Base-by-base conservation (phyloP, 176 grass and related monocot genomes). In the Coix lacrymajobi region DNA sequence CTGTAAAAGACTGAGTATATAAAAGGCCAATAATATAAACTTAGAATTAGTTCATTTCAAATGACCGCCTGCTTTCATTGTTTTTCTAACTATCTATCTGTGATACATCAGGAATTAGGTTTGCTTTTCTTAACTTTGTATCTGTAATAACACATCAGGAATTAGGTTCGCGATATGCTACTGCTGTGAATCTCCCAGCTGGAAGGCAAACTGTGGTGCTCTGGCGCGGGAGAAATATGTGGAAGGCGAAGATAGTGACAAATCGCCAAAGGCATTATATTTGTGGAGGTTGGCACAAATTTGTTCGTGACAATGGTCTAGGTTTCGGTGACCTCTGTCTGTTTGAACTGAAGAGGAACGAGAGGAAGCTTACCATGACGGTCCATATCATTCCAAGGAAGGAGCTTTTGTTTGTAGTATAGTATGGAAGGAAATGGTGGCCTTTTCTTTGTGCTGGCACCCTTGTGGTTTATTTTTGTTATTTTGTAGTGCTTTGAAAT, bases 261-360 rank as follows among this genome's bases (percentile, higher is more conserved):
- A 46, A 36, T 44, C 5, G 56, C 2, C 41, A 16, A 4, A 84
- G 86, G 14, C 16, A 46, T 48, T 33, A 66, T 15, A 75, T 88
- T 32, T 1, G 0, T 22, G 20, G 19, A 41, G 76, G 82, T 12
- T 94, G 83, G 89, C 0, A 28, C 6, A 38, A 81, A 29, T 94
- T 94, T 9, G 76, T 44, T 10, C 10, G 16, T 14, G 89, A 89
- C 51, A 94, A 91, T 52, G 66, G 12, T 26, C 71, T 94, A 19
- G 25, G 15, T 16, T n/a, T 84, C 0, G 92, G 83, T 4, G 86
- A 94, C 48, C 75, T 91, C 45, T 91, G 89, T 51, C 29, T 94
- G 7, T 89, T 91, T 0, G 89, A 94, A 36, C 83, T 89, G 56
- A 80, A 78, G 34, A 40, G 22, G 40, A 73, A 75, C 13, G 19